phyloP scores from a whole-genome alignment of 2,329 filamentous ascomycete species.

The Zymoseptoria tritici region DNA sequence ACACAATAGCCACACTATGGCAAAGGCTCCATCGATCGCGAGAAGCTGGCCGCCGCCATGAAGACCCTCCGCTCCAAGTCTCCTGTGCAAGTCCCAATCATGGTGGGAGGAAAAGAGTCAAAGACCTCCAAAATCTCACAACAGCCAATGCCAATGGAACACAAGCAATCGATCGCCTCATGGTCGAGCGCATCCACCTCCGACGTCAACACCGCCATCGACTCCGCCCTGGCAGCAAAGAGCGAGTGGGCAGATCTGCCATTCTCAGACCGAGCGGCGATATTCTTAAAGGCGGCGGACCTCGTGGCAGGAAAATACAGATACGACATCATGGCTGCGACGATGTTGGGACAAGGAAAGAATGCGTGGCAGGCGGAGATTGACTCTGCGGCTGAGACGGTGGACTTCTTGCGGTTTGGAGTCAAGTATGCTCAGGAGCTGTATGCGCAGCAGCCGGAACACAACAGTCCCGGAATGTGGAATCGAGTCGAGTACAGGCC shows the following conservation, averaged over 20 bases:
- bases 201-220: conserved; percentile 71
- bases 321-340: conserved; percentile 90
- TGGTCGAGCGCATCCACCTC: conserved; percentile 74
- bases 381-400: conserved; percentile 82
- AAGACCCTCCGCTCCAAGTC: conserved; percentile 60
- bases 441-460: conserved; percentile 75
- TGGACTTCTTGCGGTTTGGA: conserved; percentile 82
- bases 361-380: conserved; percentile 98
- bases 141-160: conserved; percentile 78
- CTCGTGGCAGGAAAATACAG: conserved; percentile 84
- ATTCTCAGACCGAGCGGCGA: conserved; percentile 80
- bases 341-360: conserved; percentile 93
- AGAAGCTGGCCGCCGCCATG: conserved; percentile 67
- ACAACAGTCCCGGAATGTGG: conserved; percentile 78
- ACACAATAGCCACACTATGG: conserved; percentile 71
- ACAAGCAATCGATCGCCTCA: conserved; percentile 66
- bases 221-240: conserved; percentile 77
- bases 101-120: conserved; percentile 63
- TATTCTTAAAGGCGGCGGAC: conserved; percentile 93
- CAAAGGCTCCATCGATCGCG: conserved; percentile 73
- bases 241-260: conserved; percentile 77
- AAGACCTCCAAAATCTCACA: conserved; percentile 57
- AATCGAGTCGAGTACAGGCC: conserved; percentile 83
- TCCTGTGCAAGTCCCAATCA: conserved; percentile 71
- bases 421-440: conserved; percentile 87